Conservation (phyloP, 352 stramenopile genomes). For the Globisporangium splendens region DNA sequence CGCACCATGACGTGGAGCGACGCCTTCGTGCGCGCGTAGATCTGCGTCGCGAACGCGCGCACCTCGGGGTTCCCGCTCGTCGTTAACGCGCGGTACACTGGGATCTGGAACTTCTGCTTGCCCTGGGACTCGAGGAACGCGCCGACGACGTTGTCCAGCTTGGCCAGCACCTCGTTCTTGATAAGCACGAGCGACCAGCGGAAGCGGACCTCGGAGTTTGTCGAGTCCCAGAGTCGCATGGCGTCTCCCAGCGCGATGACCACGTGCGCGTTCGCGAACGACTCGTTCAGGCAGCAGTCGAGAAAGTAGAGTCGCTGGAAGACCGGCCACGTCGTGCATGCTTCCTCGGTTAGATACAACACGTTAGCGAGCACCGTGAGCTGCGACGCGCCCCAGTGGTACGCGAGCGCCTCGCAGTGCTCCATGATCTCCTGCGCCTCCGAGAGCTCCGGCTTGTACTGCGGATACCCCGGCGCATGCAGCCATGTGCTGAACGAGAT, state of each 20-base stretch:
- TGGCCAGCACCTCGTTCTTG: constrained; percentile 48
- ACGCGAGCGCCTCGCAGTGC: constrained; percentile 58
- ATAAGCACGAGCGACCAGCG: constrained; percentile 65
- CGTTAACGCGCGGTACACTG: constrained; percentile 59
- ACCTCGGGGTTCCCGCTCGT: constrained; percentile 34
- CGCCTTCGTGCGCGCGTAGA: constrained; percentile 36
- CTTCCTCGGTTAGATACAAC: constrained; percentile 54
- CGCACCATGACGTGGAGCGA: constrained; percentile 80
- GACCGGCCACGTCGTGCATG: constrained; percentile 48
- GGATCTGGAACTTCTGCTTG: constrained; percentile 83
- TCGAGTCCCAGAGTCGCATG: constrained; percentile 50
- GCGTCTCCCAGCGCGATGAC: constrained; percentile 48
- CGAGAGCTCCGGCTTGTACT: constrained; percentile 51
- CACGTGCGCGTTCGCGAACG: constrained; percentile 39
- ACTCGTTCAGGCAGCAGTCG: constrained; percentile 50
- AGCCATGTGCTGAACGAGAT: constrained; percentile 73
- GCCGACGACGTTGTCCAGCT: constrained; percentile 34
- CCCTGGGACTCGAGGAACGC: constrained; percentile 64
- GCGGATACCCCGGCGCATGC: constrained; percentile 56
- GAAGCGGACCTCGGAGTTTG: constrained; percentile 64
- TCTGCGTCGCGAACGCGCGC: constrained; percentile 38
- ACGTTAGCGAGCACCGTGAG: constrained; percentile 57
- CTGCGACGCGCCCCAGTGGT: constrained; percentile 48
- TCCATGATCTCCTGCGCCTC: constrained; percentile 73
- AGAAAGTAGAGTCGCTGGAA: constrained; percentile 65